Conservation (phyloP, 169 alveolate species). For the Plasmodium ovale region DNA sequence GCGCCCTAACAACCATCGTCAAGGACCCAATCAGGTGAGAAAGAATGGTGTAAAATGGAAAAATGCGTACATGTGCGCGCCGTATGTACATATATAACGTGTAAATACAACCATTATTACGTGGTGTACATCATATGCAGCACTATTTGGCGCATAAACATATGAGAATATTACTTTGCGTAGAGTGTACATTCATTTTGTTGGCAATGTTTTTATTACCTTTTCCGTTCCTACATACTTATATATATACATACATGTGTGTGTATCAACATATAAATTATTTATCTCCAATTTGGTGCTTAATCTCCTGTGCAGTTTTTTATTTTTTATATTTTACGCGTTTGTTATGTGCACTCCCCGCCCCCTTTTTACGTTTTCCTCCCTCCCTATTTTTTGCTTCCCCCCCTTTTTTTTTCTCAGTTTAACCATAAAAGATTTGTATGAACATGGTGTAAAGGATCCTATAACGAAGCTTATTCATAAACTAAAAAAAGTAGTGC, state of each 20-base stretch:
- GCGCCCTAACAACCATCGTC: slow-evolving; percentile 28
- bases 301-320: not conserved
- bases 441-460: slow-evolving; percentile 58
- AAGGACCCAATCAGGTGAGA: slow-evolving; percentile 35
- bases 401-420: slow-evolving; percentile 3
- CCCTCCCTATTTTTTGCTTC: slow-evolving; percentile 7
- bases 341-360: not conserved
- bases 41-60: not conserved
- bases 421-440: slow-evolving; percentile 54
- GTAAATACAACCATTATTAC: too few relatives aligned
- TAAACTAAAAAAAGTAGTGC: slow-evolving; percentile 30
- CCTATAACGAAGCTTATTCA: slow-evolving; percentile 38
- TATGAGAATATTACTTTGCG: too few relatives aligned
- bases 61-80: not conserved
- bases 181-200: too few relatives aligned
- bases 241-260: too few relatives aligned
- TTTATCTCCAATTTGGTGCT: too few relatives aligned
- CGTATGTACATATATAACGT: too few relatives aligned
- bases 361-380: not conserved
- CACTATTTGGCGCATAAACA: too few relatives aligned
- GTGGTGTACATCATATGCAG: too few relatives aligned
- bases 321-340: not conserved
- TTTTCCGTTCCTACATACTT: not conserved
- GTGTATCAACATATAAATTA: too few relatives aligned
- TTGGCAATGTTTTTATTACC: too few relatives aligned